Evolutionary conservation across 176 grass and related monocot genomes (phyloP).

Genomic region (Oryza nivara): DNA sequence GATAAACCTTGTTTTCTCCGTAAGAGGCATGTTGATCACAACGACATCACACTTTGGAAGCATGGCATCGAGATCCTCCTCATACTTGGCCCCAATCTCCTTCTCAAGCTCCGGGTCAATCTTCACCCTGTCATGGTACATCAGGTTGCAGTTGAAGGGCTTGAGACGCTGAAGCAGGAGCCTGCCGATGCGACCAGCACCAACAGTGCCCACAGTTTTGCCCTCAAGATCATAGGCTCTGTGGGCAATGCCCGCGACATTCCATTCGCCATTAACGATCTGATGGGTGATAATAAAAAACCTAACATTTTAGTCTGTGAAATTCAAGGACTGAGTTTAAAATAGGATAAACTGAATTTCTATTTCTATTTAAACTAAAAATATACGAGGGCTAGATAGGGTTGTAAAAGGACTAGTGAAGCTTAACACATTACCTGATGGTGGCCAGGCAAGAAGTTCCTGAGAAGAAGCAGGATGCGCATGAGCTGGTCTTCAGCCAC

Average conservation of each 20-base stretch:
- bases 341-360: no score
- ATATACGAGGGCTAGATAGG: no score
- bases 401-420: no score
- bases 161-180: slow-evolving; percentile 78
- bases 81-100: slow-evolving; percentile 82
- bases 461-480: slow-evolving; percentile 74
- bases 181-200: slow-evolving; percentile 81
- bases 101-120: slow-evolving; percentile 76
- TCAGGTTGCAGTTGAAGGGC: slow-evolving; percentile 90
- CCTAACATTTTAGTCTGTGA: no score
- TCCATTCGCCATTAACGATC: slow-evolving; percentile 71
- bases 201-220: slow-evolving; percentile 87
- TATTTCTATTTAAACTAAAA: no score
- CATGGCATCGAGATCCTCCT: slow-evolving; percentile 89
- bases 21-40: slow-evolving; percentile 90
- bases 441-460: slow-evolving; percentile 91
- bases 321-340: no score
- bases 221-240: slow-evolving; percentile 92
- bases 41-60: slow-evolving; percentile 86
- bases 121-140: slow-evolving; percentile 76
- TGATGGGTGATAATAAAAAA: no score
- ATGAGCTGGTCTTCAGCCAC: slow-evolving; percentile 94
- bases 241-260: slow-evolving; percentile 80
- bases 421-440: slow-evolving; percentile 50
- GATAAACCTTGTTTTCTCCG: slow-evolving; percentile 84